Conservation (phyloP, 2,329 filamentous ascomycete genomes). For the Colletotrichum falcatum region DNA sequence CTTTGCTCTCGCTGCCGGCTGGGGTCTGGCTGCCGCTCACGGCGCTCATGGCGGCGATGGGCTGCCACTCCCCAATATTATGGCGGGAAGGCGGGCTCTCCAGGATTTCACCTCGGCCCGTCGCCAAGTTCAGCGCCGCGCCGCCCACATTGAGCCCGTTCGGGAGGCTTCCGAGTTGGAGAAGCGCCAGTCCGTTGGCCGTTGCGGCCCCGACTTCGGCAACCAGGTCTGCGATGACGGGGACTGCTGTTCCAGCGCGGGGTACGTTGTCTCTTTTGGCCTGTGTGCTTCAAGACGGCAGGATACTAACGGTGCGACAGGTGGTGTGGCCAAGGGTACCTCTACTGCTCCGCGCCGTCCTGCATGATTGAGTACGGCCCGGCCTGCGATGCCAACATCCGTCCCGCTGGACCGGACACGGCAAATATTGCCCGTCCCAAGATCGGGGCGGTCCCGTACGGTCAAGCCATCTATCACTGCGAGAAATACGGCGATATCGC, state of each 20-base stretch:
- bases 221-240: slow-evolving; percentile 48
- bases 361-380: slow-evolving; percentile 72
- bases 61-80: slow-evolving; percentile 27
- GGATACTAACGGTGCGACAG: slow-evolving; percentile 46
- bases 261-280: slow-evolving; percentile 47
- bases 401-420: slow-evolving; percentile 64
- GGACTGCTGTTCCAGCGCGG: slow-evolving; percentile 58
- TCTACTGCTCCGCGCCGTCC: slow-evolving; percentile 71
- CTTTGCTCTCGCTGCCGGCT: slow-evolving; percentile 28
- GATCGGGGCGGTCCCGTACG: slow-evolving; percentile 66
- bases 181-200: slow-evolving; percentile 57
- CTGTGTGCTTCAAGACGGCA: neutral
- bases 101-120: slow-evolving; percentile 33
- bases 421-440: slow-evolving; percentile 63
- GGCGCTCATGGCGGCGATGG: slow-evolving; percentile 10
- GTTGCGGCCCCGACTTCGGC: slow-evolving; percentile 56
- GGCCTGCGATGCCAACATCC: slow-evolving; percentile 70
- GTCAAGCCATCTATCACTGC: slow-evolving; percentile 67
- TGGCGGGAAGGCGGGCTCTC: slow-evolving; percentile 32
- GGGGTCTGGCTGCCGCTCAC: slow-evolving; percentile 34
- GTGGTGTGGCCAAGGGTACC: slow-evolving; percentile 65
- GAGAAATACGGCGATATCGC: slow-evolving; percentile 66
- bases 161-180: slow-evolving; percentile 32
- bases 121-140: slow-evolving; percentile 29
- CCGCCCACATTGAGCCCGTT: slow-evolving; percentile 15